phyloP scores from a whole-genome alignment of 495 filamentous ascomycete species.

The Aspergillus egyptiacus region DNA sequence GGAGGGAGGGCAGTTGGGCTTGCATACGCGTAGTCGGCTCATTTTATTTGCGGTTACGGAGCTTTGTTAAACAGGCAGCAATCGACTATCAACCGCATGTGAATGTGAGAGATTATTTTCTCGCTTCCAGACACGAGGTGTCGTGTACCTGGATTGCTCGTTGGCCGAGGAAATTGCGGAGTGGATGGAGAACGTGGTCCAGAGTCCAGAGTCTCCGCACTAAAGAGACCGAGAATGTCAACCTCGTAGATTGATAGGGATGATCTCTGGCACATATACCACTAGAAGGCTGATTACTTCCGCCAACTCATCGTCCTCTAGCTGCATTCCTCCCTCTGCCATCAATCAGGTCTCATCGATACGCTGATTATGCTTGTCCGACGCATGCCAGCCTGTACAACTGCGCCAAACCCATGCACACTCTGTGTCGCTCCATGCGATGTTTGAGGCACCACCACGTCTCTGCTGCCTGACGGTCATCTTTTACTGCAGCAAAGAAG shows the following conservation, averaged over 20 bases:
- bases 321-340: constrained; percentile 7
- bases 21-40: constrained; percentile 41
- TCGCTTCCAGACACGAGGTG: too few species aligned
- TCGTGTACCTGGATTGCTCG: too few species aligned
- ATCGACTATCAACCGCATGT: background rate
- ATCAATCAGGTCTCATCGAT: constrained; percentile 11
- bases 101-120: too few species aligned
- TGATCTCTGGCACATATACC: too few species aligned
- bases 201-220: too few species aligned
- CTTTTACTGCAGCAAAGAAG: background rate
- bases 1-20: background rate
- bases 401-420: constrained; percentile 5
- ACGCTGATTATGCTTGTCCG: constrained; percentile 11
- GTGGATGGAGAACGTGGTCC: background rate
- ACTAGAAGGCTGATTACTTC: too few species aligned
- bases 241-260: too few species aligned
- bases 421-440: constrained; percentile 11
- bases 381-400: constrained; percentile 9
- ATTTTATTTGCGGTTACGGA: constrained; percentile 21
- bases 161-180: background rate
- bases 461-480: constrained; percentile 4
- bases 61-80: background rate
- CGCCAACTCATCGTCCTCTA: background rate
- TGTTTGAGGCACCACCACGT: constrained; percentile 16
- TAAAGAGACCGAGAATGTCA: too few species aligned